A percentile compares a stretch with the other conserved stretches of the same genome.
Evolutionary conservation across 352 stramenopile genomes (phyloP).

Genomic region (Phytophthora cactorum): DNA sequence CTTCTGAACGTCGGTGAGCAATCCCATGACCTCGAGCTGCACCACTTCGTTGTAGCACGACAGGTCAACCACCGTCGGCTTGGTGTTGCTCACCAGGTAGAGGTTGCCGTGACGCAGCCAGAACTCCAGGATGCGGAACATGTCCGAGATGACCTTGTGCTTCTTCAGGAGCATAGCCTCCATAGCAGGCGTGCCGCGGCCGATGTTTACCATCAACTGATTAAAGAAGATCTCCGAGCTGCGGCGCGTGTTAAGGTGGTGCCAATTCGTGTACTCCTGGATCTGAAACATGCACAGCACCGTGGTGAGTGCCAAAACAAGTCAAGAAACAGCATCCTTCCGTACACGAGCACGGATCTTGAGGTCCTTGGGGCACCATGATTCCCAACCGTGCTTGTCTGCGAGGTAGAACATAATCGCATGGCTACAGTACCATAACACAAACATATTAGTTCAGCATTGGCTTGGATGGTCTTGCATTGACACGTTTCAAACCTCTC

Average conservation of each 20-base stretch:
- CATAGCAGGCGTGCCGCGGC: slow-evolving; percentile 48
- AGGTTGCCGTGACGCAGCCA: slow-evolving; percentile 66
- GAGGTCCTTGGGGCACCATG: slow-evolving; percentile 64
- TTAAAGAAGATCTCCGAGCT: slow-evolving; percentile 73
- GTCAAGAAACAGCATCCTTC: not conserved
- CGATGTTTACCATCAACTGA: slow-evolving; percentile 65
- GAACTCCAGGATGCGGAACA: slow-evolving; percentile 73
- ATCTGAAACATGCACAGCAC: slow-evolving; percentile 42
- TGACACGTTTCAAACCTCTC: slow-evolving; percentile 47
- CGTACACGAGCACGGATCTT: slow-evolving; percentile 70
- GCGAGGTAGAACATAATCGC: slow-evolving; percentile 79
- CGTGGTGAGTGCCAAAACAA: not conserved
- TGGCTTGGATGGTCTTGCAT: not conserved
- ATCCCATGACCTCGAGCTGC: slow-evolving; percentile 73
- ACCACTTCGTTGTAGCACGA: slow-evolving; percentile 83
- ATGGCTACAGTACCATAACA: slow-evolving; percentile 41
- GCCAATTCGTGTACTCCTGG: slow-evolving; percentile 83
- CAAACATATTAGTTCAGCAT: no score
- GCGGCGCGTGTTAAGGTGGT: slow-evolving; percentile 72
- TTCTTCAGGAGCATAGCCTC: slow-evolving; percentile 59
- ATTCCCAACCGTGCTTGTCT: slow-evolving; percentile 70
- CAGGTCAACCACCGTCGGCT: slow-evolving; percentile 70
- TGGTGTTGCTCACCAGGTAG: slow-evolving; percentile 62
- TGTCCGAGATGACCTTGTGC: slow-evolving; percentile 57
- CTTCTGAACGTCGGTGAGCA: slow-evolving; percentile 48